These are phyloP conservation scores for Trichosporon sp. DNA, from an alignment of 1,284 basidiomycete genomes.

Conservation along the genomic window DNA sequence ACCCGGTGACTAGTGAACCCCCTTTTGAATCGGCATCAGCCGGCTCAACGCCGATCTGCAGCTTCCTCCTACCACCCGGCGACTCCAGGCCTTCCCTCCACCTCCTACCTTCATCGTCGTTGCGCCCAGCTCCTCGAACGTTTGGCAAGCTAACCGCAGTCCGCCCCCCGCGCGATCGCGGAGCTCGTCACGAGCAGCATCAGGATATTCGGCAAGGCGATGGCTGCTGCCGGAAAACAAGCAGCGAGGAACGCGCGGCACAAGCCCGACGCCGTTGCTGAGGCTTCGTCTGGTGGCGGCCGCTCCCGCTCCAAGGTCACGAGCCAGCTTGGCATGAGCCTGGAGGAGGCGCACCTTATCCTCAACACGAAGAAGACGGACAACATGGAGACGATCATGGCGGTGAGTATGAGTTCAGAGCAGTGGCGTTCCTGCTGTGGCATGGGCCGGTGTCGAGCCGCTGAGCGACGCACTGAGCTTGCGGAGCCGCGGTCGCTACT, in stretches of 20 bases:
- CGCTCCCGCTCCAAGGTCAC: conserved; percentile 48
- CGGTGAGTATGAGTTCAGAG: conserved; percentile 61
- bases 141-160: conserved; percentile 33
- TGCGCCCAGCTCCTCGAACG: too few relatives aligned
- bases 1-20: too few relatives aligned
- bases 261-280: conserved; percentile 61
- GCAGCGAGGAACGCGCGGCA: conserved; percentile 89
- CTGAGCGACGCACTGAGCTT: too few relatives aligned
- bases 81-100: too few relatives aligned
- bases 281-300: conserved; percentile 40
- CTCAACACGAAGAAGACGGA: conserved; percentile 84
- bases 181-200: conserved; percentile 46
- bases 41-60: too few relatives aligned
- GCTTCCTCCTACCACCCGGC: too few relatives aligned
- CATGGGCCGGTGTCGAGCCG: too few relatives aligned
- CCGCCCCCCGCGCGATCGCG: conserved; percentile 44
- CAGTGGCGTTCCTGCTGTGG: too few relatives aligned
- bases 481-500: too few relatives aligned
- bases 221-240: conserved; percentile 86
- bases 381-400: conserved; percentile 68
- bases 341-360: conserved; percentile 94
- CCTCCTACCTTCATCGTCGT: not conserved
- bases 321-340: conserved; percentile 84
- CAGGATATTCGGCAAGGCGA: conserved; percentile 75
- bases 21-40: too few relatives aligned